Conservation (phyloP, 192 early-diverging fungal genomes). For the Hyaloraphidium curvatum region DNA sequence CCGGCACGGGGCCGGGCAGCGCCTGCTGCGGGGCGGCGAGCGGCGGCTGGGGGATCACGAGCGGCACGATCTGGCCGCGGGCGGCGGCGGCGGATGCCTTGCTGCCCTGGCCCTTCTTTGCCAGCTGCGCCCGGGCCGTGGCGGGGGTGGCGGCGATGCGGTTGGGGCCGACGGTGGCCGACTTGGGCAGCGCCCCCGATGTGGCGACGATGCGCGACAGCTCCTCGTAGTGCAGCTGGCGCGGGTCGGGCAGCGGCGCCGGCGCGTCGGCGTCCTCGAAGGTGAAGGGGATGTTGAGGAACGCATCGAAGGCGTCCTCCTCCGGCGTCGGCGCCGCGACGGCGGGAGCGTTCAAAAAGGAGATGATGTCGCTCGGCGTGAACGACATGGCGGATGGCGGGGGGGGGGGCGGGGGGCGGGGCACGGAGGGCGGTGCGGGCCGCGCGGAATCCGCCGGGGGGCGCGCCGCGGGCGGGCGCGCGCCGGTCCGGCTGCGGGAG, state of each 20-base stretch:
- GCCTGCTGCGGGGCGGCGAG: no score
- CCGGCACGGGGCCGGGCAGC: no score
- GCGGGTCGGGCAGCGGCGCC: not conserved
- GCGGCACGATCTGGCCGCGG: no score
- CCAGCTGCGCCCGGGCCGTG: not conserved
- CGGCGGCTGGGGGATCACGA: no score
- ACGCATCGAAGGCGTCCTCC: not conserved
- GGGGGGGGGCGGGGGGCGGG: no score
- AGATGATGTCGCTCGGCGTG: not conserved
- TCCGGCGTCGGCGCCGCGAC: not conserved
- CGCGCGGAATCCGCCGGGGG: no score
- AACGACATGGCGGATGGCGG: no score
- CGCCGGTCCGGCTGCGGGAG: no score
- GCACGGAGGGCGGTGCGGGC: no score
- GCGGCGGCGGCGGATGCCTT: no score
- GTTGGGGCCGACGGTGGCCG: not conserved
- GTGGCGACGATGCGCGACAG: not conserved
- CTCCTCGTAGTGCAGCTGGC: not conserved
- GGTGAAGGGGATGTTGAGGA: conserved; percentile 3
- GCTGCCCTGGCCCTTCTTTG: not conserved
- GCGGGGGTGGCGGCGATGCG: not conserved
- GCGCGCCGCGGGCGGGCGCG: no score
- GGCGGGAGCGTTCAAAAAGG: not conserved
- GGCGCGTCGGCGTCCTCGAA: not conserved
- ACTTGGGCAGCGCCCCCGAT: not conserved